These are phyloP conservation scores for Populus tomentosa DNA, from an alignment of 441 rosid species.

Conservation along the genomic window DNA sequence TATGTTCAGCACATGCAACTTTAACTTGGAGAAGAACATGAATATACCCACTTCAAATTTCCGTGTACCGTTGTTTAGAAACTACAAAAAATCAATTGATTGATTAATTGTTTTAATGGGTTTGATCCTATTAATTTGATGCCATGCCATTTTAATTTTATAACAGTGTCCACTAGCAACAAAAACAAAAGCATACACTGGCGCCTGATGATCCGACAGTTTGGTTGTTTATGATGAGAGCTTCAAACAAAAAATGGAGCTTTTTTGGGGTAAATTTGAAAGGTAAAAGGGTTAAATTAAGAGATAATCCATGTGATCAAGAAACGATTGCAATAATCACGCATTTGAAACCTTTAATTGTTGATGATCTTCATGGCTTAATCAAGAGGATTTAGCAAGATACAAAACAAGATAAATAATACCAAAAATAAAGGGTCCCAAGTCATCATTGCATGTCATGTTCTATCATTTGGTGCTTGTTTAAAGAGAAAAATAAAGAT, in stretches of 20 bases:
- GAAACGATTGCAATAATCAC: constrained; percentile 25
- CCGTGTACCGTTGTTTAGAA: background rate
- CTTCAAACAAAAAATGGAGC: constrained; percentile 7
- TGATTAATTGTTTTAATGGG: too few relatives aligned
- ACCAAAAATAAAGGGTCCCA: constrained; percentile 30
- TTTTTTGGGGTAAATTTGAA: constrained; percentile 20
- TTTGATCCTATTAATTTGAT: too few relatives aligned
- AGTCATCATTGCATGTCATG: constrained; percentile 40
- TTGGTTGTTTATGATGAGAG: constrained; percentile 21
- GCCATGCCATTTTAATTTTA: background rate
- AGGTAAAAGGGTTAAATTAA: constrained; percentile 13
- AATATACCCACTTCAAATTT: background rate
- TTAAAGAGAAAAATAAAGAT: constrained; percentile 18
- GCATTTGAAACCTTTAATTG: constrained; percentile 23
- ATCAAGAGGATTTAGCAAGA: constrained; percentile 18
- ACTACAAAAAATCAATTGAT: too few relatives aligned
- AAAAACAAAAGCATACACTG: background rate
- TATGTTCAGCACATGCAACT: too few relatives aligned
- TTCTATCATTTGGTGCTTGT: constrained; percentile 27
- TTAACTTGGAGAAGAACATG: background rate
- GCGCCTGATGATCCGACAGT: constrained; percentile 3
- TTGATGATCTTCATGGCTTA: constrained; percentile 14
- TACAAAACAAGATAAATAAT: constrained; percentile 13
- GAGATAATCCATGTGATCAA: constrained; percentile 20
- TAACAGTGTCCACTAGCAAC: constrained; percentile 1